These are phyloP conservation scores for Aspergillus costaricaensis DNA, from an alignment of 2,329 filamentous ascomycete species.

Conservation along the genomic window DNA sequence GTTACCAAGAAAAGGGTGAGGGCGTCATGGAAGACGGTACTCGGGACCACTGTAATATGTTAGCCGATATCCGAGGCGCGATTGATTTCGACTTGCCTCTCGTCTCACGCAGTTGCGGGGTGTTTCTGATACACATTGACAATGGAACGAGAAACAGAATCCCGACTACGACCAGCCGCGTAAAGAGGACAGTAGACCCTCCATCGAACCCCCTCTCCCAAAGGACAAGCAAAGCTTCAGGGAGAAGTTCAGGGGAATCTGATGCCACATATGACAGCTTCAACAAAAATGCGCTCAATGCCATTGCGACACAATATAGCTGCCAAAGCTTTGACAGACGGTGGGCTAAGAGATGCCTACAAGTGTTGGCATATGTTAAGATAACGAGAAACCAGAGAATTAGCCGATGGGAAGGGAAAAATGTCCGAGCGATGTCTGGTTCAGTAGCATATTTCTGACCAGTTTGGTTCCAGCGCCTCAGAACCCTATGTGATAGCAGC, in stretches of 20 bases:
- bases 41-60: conserved; percentile 20
- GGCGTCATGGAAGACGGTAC: conserved; percentile 59
- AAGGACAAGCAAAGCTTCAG: conserved; percentile 34
- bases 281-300: conserved; percentile 70
- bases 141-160: conserved; percentile 39
- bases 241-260: conserved; percentile 81
- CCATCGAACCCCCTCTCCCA: conserved; percentile 42
- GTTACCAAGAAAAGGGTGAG: conserved; percentile 79
- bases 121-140: conserved; percentile 23
- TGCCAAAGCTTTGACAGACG: conserved; percentile 28
- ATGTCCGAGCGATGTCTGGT: conserved; percentile 76
- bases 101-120: neutral
- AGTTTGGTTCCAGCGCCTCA: conserved; percentile 90
- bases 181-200: conserved; percentile 53
- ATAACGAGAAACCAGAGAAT: conserved; percentile 75
- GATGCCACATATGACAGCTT: conserved; percentile 86
- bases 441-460: conserved; percentile 94
- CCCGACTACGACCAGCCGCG: conserved; percentile 53
- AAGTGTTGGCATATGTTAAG: conserved; percentile 66
- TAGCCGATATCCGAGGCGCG: conserved; percentile 10
- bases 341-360: conserved; percentile 43
- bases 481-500: conserved; percentile 64
- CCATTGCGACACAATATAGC: conserved; percentile 44
- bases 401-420: conserved; percentile 64
- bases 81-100: conserved; percentile 21